Percentiles rank a stretch among this genome's conserved stretches.
Conservation (phyloP, 2,329 filamentous ascomycete genomes). For the Talaromyces albobiverticillius region DNA sequence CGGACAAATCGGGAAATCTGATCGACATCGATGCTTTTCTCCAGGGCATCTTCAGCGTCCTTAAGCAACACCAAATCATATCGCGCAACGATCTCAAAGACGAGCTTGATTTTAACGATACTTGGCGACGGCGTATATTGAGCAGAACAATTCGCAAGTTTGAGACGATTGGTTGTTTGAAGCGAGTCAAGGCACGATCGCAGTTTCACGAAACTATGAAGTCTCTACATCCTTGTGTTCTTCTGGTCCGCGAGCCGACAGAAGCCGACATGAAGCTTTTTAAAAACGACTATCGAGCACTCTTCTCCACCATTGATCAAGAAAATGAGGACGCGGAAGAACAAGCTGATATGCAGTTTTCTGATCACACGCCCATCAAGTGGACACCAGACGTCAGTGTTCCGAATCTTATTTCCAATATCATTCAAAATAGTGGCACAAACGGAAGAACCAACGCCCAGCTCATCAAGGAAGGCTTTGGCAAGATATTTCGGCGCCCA, state of each 20-base stretch:
- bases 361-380: conserved; percentile 12
- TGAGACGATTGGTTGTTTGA: conserved; percentile 45
- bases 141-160: conserved; percentile 43
- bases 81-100: conserved; percentile 52
- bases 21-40: conserved; percentile 52
- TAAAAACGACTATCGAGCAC: conserved; percentile 31
- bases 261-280: conserved; percentile 40
- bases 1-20: conserved; percentile 24
- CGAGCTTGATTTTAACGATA: conserved; percentile 40
- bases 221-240: conserved; percentile 41
- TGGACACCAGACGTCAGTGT: conserved; percentile 56
- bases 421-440: conserved; percentile 46
- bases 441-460: conserved; percentile 50
- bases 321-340: conserved; percentile 30
- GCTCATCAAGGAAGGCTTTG: conserved; percentile 43
- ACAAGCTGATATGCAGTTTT: conserved; percentile 4
- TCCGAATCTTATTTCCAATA: conserved; percentile 52
- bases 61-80: conserved; percentile 52
- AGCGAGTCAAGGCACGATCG: conserved; percentile 41
- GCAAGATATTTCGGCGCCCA: conserved; percentile 53
- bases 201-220: conserved; percentile 37
- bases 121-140: conserved; percentile 41
- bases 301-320: conserved; percentile 26
- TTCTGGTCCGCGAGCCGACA: conserved; percentile 42
- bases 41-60: conserved; percentile 45